phyloP scores from a whole-genome alignment of 163 green algal species.

The Picocystis sp. region DNA sequence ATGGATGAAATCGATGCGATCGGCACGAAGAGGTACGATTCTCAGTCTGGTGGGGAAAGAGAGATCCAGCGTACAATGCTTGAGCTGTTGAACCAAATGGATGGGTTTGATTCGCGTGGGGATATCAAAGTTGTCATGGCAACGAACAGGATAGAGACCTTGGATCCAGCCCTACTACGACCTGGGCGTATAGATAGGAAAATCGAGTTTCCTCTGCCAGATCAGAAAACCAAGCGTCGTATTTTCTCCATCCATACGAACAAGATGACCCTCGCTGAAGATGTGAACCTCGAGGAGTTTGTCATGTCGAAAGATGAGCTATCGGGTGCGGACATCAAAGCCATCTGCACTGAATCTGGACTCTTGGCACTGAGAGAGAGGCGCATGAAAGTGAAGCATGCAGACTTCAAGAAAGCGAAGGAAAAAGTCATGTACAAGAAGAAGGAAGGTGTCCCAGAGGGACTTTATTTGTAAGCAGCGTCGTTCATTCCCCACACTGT shows the following conservation, averaged over 20 bases:
- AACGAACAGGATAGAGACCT: slow-evolving; percentile 93
- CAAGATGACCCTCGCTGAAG: slow-evolving; percentile 60
- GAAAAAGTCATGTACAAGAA: slow-evolving; percentile 99
- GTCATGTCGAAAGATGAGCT: slow-evolving; percentile 95
- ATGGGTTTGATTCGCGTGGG: slow-evolving; percentile 68
- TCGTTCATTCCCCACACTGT: slow-evolving; percentile 33
- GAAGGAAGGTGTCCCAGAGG: slow-evolving; percentile 93
- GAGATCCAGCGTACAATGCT: slow-evolving; percentile 9
- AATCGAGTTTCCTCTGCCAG: slow-evolving; percentile 97
- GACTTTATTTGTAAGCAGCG: slow-evolving; percentile 81
- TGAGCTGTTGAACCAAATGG: slow-evolving; percentile 6
- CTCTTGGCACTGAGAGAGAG: slow-evolving; percentile 90
- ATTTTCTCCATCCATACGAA: slow-evolving; percentile 74
- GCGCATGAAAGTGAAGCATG: slow-evolving; percentile 93
- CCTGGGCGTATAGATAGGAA: slow-evolving; percentile 90
- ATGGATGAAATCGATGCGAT: slow-evolving; percentile 63
- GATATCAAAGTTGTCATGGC: slow-evolving; percentile 99
- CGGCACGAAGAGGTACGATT: slow-evolving; percentile 25
- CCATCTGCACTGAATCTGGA: slow-evolving; percentile 95
- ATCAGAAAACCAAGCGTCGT: slow-evolving; percentile 94
- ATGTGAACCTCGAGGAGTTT: slow-evolving; percentile 99
- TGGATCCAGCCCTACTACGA: slow-evolving; percentile 91
- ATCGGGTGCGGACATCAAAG: slow-evolving; percentile 93
- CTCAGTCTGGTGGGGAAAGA: slow-evolving; percentile 4
- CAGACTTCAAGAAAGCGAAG: slow-evolving; percentile 94